Evolutionary conservation across 768 basidiomycete species (phyloP).

Genomic region (Fistulinella prunicolor): DNA sequence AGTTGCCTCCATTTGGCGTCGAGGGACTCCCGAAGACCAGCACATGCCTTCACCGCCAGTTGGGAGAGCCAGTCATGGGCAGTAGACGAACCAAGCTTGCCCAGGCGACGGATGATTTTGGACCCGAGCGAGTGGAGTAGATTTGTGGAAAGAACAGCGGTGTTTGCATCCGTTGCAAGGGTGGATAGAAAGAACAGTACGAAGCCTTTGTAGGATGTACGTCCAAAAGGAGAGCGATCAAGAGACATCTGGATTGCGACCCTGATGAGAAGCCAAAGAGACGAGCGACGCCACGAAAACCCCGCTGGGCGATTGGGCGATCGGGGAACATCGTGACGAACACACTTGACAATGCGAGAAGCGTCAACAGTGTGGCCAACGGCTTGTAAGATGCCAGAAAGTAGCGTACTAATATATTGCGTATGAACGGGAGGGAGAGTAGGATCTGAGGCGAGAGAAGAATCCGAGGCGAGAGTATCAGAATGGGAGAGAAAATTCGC

Average conservation of each 20-base stretch:
- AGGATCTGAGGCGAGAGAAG: background rate
- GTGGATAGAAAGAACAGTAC: slow-evolving; percentile 24
- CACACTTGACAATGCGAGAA: background rate
- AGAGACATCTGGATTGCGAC: slow-evolving; percentile 41
- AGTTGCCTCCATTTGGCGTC: background rate
- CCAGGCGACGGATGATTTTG: background rate
- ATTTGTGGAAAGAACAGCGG: background rate
- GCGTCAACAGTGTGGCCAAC: background rate
- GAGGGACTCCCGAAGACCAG: too few relatives aligned
- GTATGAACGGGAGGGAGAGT: background rate
- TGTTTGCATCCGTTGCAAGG: background rate
- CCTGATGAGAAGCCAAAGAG: slow-evolving; percentile 44
- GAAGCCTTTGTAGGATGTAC: slow-evolving; percentile 27
- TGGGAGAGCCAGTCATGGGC: too few relatives aligned
- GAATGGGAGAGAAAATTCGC: background rate
- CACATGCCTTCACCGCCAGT: too few relatives aligned
- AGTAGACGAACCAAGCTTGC: background rate
- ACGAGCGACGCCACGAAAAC: background rate
- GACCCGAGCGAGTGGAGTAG: background rate
- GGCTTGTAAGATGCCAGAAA: background rate
- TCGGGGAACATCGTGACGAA: background rate
- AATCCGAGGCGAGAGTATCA: background rate
- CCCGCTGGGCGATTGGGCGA: background rate
- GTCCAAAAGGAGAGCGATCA: slow-evolving; percentile 7
- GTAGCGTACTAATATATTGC: background rate